Evolutionary conservation across 1,284 basidiomycete genomes (phyloP), one percentile per base, ranked within the genome.

Genomic region (Farysia itapuensis): DNA sequence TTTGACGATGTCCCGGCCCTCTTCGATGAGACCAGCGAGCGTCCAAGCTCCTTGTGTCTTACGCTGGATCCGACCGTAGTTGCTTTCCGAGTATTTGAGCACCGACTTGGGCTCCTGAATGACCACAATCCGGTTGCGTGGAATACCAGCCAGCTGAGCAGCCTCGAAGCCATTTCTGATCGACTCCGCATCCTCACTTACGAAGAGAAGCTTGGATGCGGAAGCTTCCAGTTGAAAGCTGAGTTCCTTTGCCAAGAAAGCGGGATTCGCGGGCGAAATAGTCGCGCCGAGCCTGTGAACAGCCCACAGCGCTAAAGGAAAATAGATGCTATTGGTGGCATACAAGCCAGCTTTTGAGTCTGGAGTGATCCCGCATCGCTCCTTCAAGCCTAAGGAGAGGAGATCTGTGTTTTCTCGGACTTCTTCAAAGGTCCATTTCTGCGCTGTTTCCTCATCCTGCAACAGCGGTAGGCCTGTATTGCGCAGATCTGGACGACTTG

Each of bases 291-390:
- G 77, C 31, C 83, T 82, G 60, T 89, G 87, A 1, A 80, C 77
- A 2, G 87, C 89, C 88, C 89, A 90, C 11, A 89, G 78, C 2
- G 80, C 80, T 8, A 84, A 79, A 1, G 84, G 83, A 56, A 88
- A 90, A 72, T 89, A 88, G 39, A 71, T 43, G 35, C 40, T 50
- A 43, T 71, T 71, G 40, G 67, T 45, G 4, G 61, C 63, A 22
- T 65, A 71, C 38, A 67, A 32, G 32, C 44, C 44, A 7, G 64
- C 59, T 28, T 46, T 34, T 1, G 60, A 57, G 41, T 67, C 51
- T n/a, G 48, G 24, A n/a, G 37, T 29, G 19, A 66, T 35, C 5
- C 39, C 49, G n/a, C 54, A 49, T 13, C 16, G 24, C 16, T 52
- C 41, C 5, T 22, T 20, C 12, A 60, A 46, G 3, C 48, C 57